Percentiles rank a stretch among this genome's conserved stretches.
These are phyloP conservation scores for Inga oerstediana DNA, from an alignment of 306 rosid species.

Conservation along the genomic window DNA sequence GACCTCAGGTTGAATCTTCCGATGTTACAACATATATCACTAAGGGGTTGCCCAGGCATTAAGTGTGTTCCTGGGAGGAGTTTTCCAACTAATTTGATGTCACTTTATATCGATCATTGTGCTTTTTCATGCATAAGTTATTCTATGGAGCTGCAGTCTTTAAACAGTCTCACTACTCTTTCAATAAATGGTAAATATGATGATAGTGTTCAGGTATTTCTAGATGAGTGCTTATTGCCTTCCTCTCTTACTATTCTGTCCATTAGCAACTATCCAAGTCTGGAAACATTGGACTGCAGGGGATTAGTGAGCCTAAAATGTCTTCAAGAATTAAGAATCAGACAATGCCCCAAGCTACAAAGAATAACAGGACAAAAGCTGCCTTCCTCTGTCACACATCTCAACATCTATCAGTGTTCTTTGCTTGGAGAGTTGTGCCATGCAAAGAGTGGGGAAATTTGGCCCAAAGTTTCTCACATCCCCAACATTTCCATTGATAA, in stretches of 20 bases:
- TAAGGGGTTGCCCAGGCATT: neutral
- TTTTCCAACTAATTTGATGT: neutral
- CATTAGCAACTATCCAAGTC: too few species aligned
- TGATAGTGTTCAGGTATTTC: too few species aligned
- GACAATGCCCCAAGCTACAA: neutral
- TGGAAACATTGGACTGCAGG: conserved; percentile 19
- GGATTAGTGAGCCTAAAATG: conserved; percentile 13
- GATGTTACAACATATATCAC: neutral
- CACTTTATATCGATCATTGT: neutral
- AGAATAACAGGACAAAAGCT: conserved; percentile 20
- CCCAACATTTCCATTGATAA: neutral
- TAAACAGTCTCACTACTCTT: neutral
- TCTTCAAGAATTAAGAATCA: neutral
- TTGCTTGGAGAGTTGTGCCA: neutral
- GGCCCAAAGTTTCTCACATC: conserved; percentile 24
- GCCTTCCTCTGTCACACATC: conserved; percentile 6
- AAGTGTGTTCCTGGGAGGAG: conserved; percentile 5
- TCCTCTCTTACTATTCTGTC: too few species aligned
- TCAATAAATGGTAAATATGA: too few species aligned
- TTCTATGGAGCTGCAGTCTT: neutral
- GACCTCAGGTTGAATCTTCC: neutral
- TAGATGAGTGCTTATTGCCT: too few species aligned
- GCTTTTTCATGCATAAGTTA: neutral
- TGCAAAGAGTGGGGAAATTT: neutral
- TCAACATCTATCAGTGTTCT: neutral